These are phyloP conservation scores for Insectozyma bohioensis DNA, from an alignment of 1,139 yeast species.

Conservation along the genomic window DNA sequence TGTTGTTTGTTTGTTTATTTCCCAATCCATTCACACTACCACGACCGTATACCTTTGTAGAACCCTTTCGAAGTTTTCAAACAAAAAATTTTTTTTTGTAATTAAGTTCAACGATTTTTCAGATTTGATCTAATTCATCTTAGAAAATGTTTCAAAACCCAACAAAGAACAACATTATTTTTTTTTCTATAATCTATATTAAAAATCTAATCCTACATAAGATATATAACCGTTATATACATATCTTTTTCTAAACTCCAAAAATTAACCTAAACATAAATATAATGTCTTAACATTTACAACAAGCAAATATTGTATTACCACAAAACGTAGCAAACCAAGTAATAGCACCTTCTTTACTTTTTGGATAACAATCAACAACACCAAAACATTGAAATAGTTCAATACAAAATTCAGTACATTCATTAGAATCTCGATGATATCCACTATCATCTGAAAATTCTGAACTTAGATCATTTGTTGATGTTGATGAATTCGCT, in stretches of 20 bases:
- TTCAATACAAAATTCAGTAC: slow-evolving; percentile 46
- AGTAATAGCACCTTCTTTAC: slow-evolving; percentile 43
- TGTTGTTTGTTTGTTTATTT: no score
- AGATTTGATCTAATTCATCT: no score
- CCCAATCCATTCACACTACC: no score
- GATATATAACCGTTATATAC: no score
- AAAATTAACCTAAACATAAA: background rate
- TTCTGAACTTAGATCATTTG: slow-evolving; percentile 5
- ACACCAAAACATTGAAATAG: slow-evolving; percentile 42
- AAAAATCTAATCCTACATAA: no score
- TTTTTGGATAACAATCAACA: slow-evolving; percentile 43
- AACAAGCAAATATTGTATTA: slow-evolving; percentile 35
- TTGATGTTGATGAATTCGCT: slow-evolving; percentile 4
- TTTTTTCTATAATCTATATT: no score
- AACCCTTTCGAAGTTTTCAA: no score
- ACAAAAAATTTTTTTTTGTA: no score
- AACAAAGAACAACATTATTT: no score
- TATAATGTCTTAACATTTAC: slow-evolving; percentile 26
- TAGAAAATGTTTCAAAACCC: no score
- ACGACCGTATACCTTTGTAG: no score
- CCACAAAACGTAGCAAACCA: slow-evolving; percentile 39
- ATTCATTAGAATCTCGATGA: slow-evolving; percentile 37
- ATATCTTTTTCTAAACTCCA: background rate
- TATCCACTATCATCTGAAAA: slow-evolving; percentile 28
- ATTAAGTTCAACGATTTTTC: no score